Conservation (phyloP, 441 rosid species). For the Populus trichocarpa region DNA sequence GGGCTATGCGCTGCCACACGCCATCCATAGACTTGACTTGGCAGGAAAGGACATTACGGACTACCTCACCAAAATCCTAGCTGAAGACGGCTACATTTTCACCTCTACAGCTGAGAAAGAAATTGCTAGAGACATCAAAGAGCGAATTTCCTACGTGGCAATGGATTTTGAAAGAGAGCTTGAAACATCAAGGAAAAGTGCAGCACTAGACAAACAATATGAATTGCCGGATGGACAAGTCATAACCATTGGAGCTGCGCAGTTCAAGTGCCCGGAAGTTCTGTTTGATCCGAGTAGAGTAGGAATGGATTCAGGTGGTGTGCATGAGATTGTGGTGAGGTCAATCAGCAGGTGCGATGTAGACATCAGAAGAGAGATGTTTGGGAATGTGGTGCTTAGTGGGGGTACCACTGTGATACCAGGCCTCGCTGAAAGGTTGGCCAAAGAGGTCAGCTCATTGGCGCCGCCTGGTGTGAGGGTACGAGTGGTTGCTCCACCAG, state of each 20-base stretch:
- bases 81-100: constrained; percentile 15
- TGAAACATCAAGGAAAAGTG: constrained; percentile 4
- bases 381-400: constrained; percentile 23
- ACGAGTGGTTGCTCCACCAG: constrained; percentile 23
- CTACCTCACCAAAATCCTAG: constrained; percentile 15
- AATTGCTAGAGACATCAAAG: constrained; percentile 17
- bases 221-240: constrained; percentile 24
- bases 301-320: constrained; percentile 19
- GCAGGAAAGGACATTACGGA: constrained; percentile 21
- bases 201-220: constrained; percentile 14
- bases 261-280: constrained; percentile 15
- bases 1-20: constrained; percentile 20
- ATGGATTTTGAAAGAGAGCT: constrained; percentile 16
- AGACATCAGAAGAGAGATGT: constrained; percentile 23
- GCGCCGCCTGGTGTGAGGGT: constrained; percentile 19
- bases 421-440: constrained; percentile 20
- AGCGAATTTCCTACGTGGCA: constrained; percentile 12
- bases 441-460: constrained; percentile 15
- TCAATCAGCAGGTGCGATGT: constrained; percentile 18
- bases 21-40: constrained; percentile 16
- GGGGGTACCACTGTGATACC: constrained; percentile 18
- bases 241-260: constrained; percentile 21
- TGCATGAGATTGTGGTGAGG: constrained; percentile 14
- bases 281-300: constrained; percentile 21
- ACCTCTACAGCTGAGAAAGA: constrained; percentile 13